Conservation (phyloP, 495 filamentous ascomycete species). For the Trichoderma virens region DNA sequence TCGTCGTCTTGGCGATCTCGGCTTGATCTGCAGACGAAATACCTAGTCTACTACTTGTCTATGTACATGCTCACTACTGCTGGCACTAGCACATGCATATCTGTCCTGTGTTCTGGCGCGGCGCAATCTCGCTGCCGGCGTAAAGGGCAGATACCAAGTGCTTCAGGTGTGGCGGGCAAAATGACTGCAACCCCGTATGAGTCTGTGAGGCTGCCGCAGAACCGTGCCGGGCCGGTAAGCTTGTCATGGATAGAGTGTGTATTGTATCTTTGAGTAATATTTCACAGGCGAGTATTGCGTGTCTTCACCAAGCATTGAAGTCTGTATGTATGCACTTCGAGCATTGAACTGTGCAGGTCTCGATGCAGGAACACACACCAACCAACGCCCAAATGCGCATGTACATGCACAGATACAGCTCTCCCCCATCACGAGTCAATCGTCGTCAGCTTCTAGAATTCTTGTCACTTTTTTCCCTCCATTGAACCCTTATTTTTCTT, state of each 20-base stretch:
- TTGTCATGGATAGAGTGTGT: too few relatives aligned
- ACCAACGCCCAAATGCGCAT: not conserved
- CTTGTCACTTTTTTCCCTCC: not conserved
- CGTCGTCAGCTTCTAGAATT: not conserved
- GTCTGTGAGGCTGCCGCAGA: not conserved
- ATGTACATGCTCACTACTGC: not conserved
- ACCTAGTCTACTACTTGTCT: not conserved
- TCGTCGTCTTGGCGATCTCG: not conserved
- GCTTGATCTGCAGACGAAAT: not conserved
- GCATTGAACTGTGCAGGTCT: too few relatives aligned
- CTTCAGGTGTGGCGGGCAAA: not conserved
- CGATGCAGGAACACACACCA: not conserved
- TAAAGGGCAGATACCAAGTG: not conserved
- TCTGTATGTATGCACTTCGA: too few relatives aligned
- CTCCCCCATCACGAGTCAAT: not conserved
- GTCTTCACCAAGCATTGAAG: too few relatives aligned
- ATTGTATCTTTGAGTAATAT: too few relatives aligned
- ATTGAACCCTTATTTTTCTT: not conserved
- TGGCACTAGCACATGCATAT: not conserved
- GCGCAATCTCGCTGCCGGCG: not conserved
- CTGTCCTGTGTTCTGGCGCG: not conserved
- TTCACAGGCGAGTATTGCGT: too few relatives aligned
- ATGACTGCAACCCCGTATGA: not conserved
- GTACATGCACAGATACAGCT: not conserved
- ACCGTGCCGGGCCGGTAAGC: too few relatives aligned